phyloP scores from a whole-genome alignment of 1,284 basidiomycete species.

The Takashimella tepidaria region DNA sequence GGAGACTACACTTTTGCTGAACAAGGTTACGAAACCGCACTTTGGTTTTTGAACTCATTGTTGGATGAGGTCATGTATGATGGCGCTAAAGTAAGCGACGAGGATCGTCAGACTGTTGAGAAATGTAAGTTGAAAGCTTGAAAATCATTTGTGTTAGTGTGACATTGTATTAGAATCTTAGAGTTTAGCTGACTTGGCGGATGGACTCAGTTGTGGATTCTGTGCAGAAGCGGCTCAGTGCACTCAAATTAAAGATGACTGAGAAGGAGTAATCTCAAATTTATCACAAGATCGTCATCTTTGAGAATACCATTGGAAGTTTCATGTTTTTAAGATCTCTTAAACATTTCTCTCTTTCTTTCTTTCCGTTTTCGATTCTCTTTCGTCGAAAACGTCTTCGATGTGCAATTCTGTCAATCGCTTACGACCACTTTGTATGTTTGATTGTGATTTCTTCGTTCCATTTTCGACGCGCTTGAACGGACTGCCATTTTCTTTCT shows the following conservation, averaged over 20 bases:
- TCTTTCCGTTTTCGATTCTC: no score
- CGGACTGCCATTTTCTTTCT: no score
- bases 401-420: no score
- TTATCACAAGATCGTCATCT: no score
- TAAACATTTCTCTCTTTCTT: no score
- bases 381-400: no score
- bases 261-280: background rate
- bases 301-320: no score
- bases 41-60: constrained; percentile 86
- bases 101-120: constrained; percentile 72
- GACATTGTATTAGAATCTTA: background rate
- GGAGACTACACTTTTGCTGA: constrained; percentile 74
- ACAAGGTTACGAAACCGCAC: constrained; percentile 86
- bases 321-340: no score
- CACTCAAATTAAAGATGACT: background rate
- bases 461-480: no score
- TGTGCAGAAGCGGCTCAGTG: constrained; percentile 18
- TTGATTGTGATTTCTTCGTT: no score
- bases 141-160: background rate
- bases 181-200: background rate
- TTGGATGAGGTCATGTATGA: constrained; percentile 84
- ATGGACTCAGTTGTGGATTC: constrained; percentile 20
- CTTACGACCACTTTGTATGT: no score
- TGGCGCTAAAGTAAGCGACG: constrained; percentile 74
- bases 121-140: constrained; percentile 57